These are phyloP conservation scores for Phytophthora lateralis DNA, from an alignment of 352 stramenopile genomes.

Conservation along the genomic window DNA sequence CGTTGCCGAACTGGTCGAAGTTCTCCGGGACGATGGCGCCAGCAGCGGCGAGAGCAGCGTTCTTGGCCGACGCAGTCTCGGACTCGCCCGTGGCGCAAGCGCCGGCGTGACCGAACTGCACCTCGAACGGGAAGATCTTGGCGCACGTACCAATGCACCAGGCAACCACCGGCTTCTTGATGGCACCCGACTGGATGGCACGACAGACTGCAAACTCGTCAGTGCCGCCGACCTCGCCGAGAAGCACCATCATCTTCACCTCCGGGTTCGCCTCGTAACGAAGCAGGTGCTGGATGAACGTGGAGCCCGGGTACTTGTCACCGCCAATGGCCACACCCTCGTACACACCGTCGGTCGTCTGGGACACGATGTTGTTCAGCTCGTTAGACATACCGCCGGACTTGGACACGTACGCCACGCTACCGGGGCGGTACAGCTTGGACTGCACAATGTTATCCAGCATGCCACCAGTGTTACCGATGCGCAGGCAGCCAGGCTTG, in stretches of 20 bases:
- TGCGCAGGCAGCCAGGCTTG: constrained; percentile 96
- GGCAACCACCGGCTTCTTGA: constrained; percentile 97
- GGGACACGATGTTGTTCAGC: constrained; percentile 97
- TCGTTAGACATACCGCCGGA: constrained; percentile 98
- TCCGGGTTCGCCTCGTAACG: constrained; percentile 96
- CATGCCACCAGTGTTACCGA: constrained; percentile 98
- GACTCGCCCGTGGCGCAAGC: constrained; percentile 92
- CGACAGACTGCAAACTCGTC: constrained; percentile 97
- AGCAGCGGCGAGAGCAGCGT: constrained; percentile 88
- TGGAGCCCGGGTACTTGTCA: constrained; percentile 96
- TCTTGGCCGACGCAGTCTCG: constrained; percentile 95
- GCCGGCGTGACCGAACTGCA: constrained; percentile 97
- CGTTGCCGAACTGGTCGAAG: constrained; percentile 95
- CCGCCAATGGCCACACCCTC: constrained; percentile 94
- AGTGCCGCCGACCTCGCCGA: constrained; percentile 95
- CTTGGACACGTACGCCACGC: constrained; percentile 97
- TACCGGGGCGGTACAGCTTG: constrained; percentile 96
- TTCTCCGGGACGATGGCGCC: constrained; percentile 93
- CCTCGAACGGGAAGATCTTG: constrained; percentile 97
- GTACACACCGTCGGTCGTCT: constrained; percentile 96
- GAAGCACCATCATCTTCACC: constrained; percentile 96
- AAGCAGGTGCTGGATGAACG: constrained; percentile 97
- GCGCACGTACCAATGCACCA: constrained; percentile 98
- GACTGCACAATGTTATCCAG: constrained; percentile 98
- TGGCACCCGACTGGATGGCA: constrained; percentile 92